Percentiles rank a stretch among this genome's conserved stretches.
These are phyloP conservation scores for Leptodontidium sp. DNA, from an alignment of 2,329 filamentous ascomycete species.

Conservation along the genomic window DNA sequence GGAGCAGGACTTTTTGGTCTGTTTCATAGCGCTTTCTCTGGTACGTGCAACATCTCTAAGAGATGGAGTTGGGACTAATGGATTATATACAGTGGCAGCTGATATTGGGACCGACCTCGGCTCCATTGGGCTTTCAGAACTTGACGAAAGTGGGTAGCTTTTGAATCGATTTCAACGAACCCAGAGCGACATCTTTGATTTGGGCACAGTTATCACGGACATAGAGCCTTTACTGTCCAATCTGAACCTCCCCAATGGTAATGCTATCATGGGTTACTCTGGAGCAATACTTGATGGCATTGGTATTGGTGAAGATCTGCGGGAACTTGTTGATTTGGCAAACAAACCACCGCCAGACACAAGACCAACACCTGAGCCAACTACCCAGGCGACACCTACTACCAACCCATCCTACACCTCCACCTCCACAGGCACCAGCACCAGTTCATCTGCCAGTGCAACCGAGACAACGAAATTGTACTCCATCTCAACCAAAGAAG, in stretches of 20 bases:
- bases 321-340: background rate
- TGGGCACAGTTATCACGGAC: background rate
- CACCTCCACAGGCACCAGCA: no score
- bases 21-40: background rate
- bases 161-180: background rate
- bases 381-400: background rate
- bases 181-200: background rate
- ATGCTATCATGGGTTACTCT: background rate
- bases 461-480: no score
- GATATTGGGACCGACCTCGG: constrained; percentile 1
- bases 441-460: no score
- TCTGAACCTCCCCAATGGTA: background rate
- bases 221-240: constrained; percentile 1
- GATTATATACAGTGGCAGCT: background rate
- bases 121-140: no score
- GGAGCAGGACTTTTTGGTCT: background rate
- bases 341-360: background rate
- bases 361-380: background rate
- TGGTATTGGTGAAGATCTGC: background rate
- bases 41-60: no score
- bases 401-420: no score
- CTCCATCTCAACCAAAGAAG: no score
- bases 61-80: no score
- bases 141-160: no score
- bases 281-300: background rate